Percentiles rank a stretch among this genome's conserved stretches.
Evolutionary conservation across 371 early-diverging fungal species (phyloP).

Genomic region (Mortierella sp.): DNA sequence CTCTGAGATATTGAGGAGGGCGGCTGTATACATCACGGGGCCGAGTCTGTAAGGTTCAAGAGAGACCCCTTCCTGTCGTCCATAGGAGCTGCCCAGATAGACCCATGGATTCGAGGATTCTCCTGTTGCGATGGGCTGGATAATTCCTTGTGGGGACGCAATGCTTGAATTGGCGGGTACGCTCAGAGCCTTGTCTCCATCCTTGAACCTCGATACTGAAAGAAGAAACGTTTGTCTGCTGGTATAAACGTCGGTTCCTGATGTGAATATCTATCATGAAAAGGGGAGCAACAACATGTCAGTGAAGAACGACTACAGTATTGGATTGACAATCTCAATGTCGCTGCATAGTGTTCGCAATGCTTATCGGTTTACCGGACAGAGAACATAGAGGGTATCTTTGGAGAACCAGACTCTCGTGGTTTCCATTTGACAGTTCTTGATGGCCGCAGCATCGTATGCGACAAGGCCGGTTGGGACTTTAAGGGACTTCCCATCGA

Average conservation of each 20-base stretch:
- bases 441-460: not conserved
- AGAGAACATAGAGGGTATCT: not conserved
- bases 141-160: rapidly evolving
- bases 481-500: not conserved
- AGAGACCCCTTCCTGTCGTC: not conserved
- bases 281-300: no score
- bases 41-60: not conserved
- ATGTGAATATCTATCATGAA: not conserved
- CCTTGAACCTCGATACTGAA: not conserved
- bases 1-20: not conserved
- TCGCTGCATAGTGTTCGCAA: not conserved
- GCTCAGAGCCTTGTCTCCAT: not conserved
- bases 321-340: no score
- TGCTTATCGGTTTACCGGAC: not conserved
- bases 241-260: no score
- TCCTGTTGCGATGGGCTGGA: not conserved
- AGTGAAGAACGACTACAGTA: no score
- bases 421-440: not conserved
- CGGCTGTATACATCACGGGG: not conserved
- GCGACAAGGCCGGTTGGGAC: not conserved
- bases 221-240: not conserved
- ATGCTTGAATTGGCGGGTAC: not conserved
- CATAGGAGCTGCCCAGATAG: not conserved
- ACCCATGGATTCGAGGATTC: not conserved
- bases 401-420: not conserved